Base-by-base conservation (phyloP, 768 basidiomycete species). In the Aureoboletus auriporus region DNA sequence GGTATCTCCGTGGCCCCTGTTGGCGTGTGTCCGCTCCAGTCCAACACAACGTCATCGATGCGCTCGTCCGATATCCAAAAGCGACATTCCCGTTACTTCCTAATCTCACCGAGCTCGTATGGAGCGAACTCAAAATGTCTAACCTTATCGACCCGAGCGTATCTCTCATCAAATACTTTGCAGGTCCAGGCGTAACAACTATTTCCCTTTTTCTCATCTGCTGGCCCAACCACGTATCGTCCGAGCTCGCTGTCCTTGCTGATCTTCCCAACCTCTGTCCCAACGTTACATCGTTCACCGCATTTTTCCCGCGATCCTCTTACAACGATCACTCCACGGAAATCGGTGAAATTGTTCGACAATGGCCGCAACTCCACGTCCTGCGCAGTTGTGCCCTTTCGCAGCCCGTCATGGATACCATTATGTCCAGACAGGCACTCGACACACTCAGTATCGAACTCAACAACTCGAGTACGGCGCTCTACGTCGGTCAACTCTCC, bases 391-490 rank as follows among this genome's bases (percentile, higher is more conserved):
- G 60, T 44, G 52, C 62, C 0, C 54, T 64, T 13, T 42, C 57
- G 5, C 62, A 59, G 26, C 36, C 50, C 0, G 57, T 52, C 34
- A 59, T 64, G 62, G 54, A 64, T 6, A 47, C 51, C 0, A 27
- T 63, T 20, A 42, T 31, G 0, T 49, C 59, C 3, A 48, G 43
- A 12, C 27, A 26, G 5, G 42, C 39, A 0, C 57, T 63, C 20
- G 51, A 59, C 2, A 57, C 62, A 0, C 57, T 63, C 16, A 55
- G 48, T 27, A 62, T 61, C 37, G 62, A 63, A n/a, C 57, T 63
- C 42, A 63, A 63, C 39, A 59, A 64, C 14, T 59, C 59, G 11
- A 55, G 30, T 3, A 55, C 55, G 0, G 55, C 57, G 1, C 11
- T 44, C 8, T 64, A 59, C 28, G 39, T 51, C n/a, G 62, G 62